These are phyloP conservation scores for Coemansia sp. DNA, from an alignment of 192 early-diverging fungal genomes.

Conservation along the genomic window DNA sequence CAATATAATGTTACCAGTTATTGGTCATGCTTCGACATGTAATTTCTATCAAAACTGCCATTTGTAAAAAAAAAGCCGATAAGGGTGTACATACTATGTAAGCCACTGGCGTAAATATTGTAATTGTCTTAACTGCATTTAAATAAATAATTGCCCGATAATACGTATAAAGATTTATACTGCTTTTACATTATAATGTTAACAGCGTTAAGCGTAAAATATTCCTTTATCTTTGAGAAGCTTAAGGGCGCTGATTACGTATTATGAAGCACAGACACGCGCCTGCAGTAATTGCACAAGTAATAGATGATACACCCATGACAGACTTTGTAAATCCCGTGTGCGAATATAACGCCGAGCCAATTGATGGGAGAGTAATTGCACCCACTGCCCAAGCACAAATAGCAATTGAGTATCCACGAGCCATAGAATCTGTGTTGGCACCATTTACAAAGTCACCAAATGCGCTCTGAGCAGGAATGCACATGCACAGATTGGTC, in stretches of 20 bases:
- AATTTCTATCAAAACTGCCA: background rate
- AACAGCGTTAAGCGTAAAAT: background rate
- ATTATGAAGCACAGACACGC: background rate
- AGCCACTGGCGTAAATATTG: background rate
- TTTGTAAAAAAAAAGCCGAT: slow-evolving; percentile 1
- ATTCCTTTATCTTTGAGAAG: background rate
- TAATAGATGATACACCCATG: slow-evolving; percentile 5
- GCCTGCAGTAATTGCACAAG: background rate
- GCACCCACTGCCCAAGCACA: slow-evolving; percentile 27
- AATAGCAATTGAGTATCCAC: slow-evolving; percentile 19
- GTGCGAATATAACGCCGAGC: slow-evolving; percentile 21
- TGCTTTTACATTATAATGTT: background rate
- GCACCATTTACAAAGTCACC: slow-evolving; percentile 36
- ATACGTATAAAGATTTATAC: background rate
- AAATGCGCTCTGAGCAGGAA: slow-evolving; percentile 34
- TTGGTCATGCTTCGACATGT: background rate
- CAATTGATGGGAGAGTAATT: slow-evolving; percentile 24
- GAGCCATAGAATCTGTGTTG: slow-evolving; percentile 23
- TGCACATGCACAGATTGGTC: slow-evolving; percentile 21
- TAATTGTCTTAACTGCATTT: background rate
- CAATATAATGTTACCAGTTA: background rate
- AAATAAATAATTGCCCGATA: background rate
- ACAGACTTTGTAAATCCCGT: slow-evolving; percentile 24
- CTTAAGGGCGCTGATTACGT: background rate
- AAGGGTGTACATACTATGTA: background rate